These are phyloP conservation scores for Talaromyces rugulosus DNA, from an alignment of 2,329 filamentous ascomycete species.

Conservation along the genomic window DNA sequence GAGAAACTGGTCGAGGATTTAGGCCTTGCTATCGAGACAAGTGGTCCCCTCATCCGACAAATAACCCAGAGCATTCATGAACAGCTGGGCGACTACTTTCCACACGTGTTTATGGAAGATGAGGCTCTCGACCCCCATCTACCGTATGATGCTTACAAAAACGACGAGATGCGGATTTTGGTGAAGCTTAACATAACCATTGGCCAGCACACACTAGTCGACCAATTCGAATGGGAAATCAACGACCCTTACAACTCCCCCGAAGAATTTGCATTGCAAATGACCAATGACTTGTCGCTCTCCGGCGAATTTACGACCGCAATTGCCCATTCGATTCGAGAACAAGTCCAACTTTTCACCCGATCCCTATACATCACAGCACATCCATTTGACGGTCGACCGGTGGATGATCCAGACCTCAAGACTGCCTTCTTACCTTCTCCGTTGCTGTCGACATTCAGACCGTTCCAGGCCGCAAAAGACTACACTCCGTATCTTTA, in stretches of 20 bases:
- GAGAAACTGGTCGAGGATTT: conserved; percentile 86
- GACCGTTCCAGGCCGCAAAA: conserved; percentile 87
- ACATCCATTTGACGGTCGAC: conserved; percentile 90
- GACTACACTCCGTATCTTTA: conserved; percentile 93
- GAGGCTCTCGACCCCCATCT: conserved; percentile 84
- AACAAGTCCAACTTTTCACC: conserved; percentile 92
- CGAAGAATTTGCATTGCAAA: conserved; percentile 85
- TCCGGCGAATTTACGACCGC: conserved; percentile 95
- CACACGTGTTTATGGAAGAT: conserved; percentile 83
- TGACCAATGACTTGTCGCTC: conserved; percentile 84
- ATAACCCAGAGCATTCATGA: conserved; percentile 71
- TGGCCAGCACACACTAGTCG: conserved; percentile 85
- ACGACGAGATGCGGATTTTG: conserved; percentile 96
- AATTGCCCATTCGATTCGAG: conserved; percentile 95
- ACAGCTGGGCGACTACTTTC: conserved; percentile 89
- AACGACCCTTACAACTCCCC: conserved; percentile 92
- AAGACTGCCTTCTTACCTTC: conserved; percentile 80
- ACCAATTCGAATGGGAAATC: conserved; percentile 99
- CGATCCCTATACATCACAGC: conserved; percentile 89
- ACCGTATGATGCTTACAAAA: conserved; percentile 92
- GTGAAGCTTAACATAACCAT: conserved; percentile 98
- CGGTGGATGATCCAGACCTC: conserved; percentile 87
- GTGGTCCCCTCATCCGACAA: conserved; percentile 56
- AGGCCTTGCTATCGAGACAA: conserved; percentile 65
- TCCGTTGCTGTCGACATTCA: conserved; percentile 76